These are phyloP conservation scores for Alloascoidea hylecoeti DNA, from an alignment of 805 yeast genomes.

Conservation along the genomic window DNA sequence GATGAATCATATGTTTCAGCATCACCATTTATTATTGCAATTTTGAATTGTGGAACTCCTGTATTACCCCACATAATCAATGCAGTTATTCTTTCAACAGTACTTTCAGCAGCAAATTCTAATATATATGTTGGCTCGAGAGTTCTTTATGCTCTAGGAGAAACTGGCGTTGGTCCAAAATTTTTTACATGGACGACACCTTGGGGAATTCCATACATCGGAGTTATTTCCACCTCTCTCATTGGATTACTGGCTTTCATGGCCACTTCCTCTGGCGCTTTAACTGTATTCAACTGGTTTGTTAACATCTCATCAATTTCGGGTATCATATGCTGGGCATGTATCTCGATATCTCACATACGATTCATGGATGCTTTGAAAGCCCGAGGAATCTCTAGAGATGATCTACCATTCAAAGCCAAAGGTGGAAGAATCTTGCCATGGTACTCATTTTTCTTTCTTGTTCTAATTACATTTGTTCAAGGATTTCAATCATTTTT, in stretches of 20 bases:
- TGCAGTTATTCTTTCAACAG: constrained; percentile 57
- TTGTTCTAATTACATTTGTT: constrained; percentile 39
- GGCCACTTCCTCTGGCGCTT: constrained; percentile 35
- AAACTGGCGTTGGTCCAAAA: constrained; percentile 41
- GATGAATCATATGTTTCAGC: constrained; percentile 28
- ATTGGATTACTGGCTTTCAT: constrained; percentile 56
- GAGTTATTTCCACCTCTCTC: constrained; percentile 40
- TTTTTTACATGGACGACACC: constrained; percentile 32
- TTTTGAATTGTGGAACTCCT: constrained; percentile 41
- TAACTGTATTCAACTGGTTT: constrained; percentile 56
- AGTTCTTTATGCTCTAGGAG: constrained; percentile 48
- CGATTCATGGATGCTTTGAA: constrained; percentile 39
- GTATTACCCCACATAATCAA: constrained; percentile 58
- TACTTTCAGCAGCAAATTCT: constrained; percentile 68
- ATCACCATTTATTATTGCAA: constrained; percentile 66
- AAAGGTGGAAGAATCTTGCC: constrained; percentile 45
- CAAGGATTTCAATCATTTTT: constrained; percentile 57
- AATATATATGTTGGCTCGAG: constrained; percentile 63
- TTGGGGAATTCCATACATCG: constrained; percentile 45
- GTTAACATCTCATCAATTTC: constrained; percentile 66
- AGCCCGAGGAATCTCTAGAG: constrained; percentile 44
- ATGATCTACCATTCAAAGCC: constrained; percentile 57
- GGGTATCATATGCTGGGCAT: constrained; percentile 38
- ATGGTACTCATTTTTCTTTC: constrained; percentile 37
- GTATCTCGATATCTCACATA: constrained; percentile 1